These are phyloP conservation scores for Amanita phalloides DNA, from an alignment of 768 basidiomycete genomes.

Conservation along the genomic window DNA sequence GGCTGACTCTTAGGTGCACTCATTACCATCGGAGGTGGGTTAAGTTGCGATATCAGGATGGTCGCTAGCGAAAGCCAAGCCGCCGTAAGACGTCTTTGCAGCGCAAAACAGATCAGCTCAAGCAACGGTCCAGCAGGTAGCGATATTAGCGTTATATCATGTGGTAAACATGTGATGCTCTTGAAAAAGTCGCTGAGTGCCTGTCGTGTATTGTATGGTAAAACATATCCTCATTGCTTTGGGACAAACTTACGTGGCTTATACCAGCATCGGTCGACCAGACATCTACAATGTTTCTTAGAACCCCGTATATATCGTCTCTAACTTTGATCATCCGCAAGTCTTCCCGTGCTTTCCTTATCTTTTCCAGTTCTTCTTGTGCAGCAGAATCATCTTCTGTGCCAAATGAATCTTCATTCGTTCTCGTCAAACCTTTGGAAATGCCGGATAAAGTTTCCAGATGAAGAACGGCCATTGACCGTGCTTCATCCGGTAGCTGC, in stretches of 20 bases:
- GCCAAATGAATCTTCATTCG: constrained; percentile 58
- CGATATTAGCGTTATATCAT: constrained; percentile 69
- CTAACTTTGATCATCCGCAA: constrained; percentile 51
- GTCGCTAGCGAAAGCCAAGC: constrained; percentile 80
- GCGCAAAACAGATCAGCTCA: constrained; percentile 66
- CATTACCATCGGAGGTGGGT: constrained; percentile 49
- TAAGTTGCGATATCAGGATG: constrained; percentile 73
- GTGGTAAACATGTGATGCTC: constrained; percentile 73
- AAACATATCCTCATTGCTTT: not conserved
- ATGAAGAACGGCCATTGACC: constrained; percentile 52
- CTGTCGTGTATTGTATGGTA: constrained; percentile 22
- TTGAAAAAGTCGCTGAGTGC: constrained; percentile 77
- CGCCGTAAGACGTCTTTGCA: constrained; percentile 61
- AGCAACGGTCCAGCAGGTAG: constrained; percentile 74
- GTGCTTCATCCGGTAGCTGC: constrained; percentile 68
- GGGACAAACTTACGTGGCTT: constrained; percentile 48
- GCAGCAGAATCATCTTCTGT: constrained; percentile 43
- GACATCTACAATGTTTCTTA: constrained; percentile 51
- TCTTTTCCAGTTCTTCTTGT: constrained; percentile 37
- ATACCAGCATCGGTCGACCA: constrained; percentile 78
- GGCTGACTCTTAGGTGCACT: constrained; percentile 39
- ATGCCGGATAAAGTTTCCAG: constrained; percentile 78
- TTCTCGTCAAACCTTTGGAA: constrained; percentile 77
- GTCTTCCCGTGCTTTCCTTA: constrained; percentile 56
- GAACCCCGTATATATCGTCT: constrained; percentile 48